phyloP scores from a whole-genome alignment of 176 grass and related monocot species.

The Typha latifolia region DNA sequence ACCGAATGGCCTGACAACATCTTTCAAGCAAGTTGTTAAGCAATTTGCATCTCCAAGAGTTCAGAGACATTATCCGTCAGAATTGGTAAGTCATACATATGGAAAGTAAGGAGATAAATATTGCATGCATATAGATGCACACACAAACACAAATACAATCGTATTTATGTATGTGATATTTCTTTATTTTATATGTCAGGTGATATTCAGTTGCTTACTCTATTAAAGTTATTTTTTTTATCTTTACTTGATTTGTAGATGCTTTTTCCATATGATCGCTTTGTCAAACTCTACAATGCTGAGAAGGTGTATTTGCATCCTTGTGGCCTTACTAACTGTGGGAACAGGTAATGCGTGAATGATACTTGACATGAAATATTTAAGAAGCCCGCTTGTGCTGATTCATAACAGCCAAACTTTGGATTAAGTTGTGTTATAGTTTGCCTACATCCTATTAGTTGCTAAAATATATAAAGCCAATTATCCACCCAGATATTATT shows the following conservation, averaged over 20 bases:
- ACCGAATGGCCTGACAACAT: conserved; percentile 25
- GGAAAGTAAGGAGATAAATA: not conserved
- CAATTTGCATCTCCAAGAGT: conserved; percentile 40
- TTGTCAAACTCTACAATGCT: conserved; percentile 67
- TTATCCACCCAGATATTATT: too few relatives aligned
- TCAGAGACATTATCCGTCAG: conserved; percentile 37
- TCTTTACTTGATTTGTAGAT: conserved; percentile 37
- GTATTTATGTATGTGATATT: not conserved
- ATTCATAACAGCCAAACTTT: not conserved
- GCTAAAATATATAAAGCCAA: too few relatives aligned
- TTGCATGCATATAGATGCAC: too few relatives aligned
- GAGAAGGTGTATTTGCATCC: conserved; percentile 56
- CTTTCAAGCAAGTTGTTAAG: conserved; percentile 39
- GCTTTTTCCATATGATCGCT: conserved; percentile 60
- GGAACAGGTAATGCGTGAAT: conserved; percentile 70
- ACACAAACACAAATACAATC: not conserved
- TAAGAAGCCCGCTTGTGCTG: conserved; percentile 3
- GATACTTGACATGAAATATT: conserved; percentile 10
- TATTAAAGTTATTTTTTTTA: conserved; percentile 6
- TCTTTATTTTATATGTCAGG: not conserved
- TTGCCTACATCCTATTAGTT: not conserved
- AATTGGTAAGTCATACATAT: conserved; percentile 49
- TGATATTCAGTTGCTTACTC: conserved; percentile 13
- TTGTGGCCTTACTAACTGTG: conserved; percentile 72
- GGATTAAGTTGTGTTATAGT: not conserved